Evolutionary conservation across 768 basidiomycete species (phyloP), one percentile per base, ranked within the genome.

Genomic region (Leccinum fibrillosum): DNA sequence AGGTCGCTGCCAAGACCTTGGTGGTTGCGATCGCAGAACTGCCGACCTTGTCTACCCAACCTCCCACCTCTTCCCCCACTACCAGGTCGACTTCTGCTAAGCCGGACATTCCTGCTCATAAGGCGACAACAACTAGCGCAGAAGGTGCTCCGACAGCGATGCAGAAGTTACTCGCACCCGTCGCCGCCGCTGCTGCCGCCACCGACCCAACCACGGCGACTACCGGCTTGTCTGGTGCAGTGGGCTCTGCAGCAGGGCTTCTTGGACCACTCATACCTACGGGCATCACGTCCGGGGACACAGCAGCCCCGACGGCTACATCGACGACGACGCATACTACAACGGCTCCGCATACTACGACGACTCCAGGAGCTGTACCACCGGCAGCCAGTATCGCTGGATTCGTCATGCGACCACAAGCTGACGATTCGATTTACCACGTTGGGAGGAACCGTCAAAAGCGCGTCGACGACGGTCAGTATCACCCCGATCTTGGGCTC

Each of bases 381-480:
- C n/a, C 48, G 26, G 35, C n/a, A 3, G 57, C 59, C 4, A 9
- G 5, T 11, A 34, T 60, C 21, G 11, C 23, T 5, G 52, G 30
- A 15, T 23, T 23, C 19, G 3, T 30, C 30, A 23, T 1, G 45
- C 51, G 57, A 39, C 35, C 54, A 32, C 45, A 39, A 10, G 21
- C n/a, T 28, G 21, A 37, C 7, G 12, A 37, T 17, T n/a, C 37
- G 59, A 61, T 15, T 15, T 53, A 51, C 19, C 44, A 37, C 34
- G 19, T 45, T 15, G 34, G 32, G 39, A 30, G 25, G 44, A 49
- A 32, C 12, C 30, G 12, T 15, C 30, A 21, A 28, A 57, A 56
- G 37, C 64, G 53, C 11, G 39, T 32, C 12, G 62, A 64, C 9
- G 62, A 57, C 28, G 62, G 62, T 23, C 35, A 55, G 17, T 63